phyloP scores from a whole-genome alignment of 164 flowering plant genomes.

The Dillenia suffruticosa region DNA sequence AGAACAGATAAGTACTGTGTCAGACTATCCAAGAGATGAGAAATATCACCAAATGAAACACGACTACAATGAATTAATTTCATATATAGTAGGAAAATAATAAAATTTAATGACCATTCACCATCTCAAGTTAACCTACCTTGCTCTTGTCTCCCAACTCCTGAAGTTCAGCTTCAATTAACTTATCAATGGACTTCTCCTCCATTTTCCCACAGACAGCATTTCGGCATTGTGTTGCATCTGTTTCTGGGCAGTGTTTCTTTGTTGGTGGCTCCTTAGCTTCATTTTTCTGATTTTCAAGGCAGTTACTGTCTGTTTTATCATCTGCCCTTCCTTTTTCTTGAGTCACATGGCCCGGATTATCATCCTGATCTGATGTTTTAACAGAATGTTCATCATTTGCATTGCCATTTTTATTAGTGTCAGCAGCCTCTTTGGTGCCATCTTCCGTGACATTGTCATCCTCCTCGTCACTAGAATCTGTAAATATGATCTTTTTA shows the following conservation, averaged over 20 bases:
- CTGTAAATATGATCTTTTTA: conserved; percentile 58
- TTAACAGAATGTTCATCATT: conserved; percentile 1
- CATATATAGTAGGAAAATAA: too few relatives aligned
- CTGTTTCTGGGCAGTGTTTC: conserved; percentile 46
- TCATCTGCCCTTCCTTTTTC: neutral
- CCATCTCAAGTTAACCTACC: conserved; percentile 30
- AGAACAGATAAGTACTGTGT: too few relatives aligned
- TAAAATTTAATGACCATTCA: too few relatives aligned
- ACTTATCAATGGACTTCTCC: conserved; percentile 67
- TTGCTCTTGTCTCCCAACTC: conserved; percentile 78
- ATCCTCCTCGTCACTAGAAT: conserved; percentile 50
- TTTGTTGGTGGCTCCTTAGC: conserved; percentile 42
- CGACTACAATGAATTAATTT: too few relatives aligned
- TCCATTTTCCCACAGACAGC: conserved; percentile 20
- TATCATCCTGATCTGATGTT: too few relatives aligned
- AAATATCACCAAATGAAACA: too few relatives aligned
- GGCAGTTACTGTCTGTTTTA: conserved; percentile 3
- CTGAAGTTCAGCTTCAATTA: conserved; percentile 79
- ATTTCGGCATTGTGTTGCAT: conserved; percentile 18
- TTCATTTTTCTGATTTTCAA: conserved; percentile 26
- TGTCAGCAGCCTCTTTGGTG: conserved; percentile 14
- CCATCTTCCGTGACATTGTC: conserved; percentile 22
- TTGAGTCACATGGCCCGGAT: too few relatives aligned
- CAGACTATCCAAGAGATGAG: too few relatives aligned
- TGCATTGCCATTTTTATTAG: conserved; percentile 4